These are phyloP conservation scores for Geranium incanum DNA, from an alignment of 441 rosid genomes.

Conservation along the genomic window DNA sequence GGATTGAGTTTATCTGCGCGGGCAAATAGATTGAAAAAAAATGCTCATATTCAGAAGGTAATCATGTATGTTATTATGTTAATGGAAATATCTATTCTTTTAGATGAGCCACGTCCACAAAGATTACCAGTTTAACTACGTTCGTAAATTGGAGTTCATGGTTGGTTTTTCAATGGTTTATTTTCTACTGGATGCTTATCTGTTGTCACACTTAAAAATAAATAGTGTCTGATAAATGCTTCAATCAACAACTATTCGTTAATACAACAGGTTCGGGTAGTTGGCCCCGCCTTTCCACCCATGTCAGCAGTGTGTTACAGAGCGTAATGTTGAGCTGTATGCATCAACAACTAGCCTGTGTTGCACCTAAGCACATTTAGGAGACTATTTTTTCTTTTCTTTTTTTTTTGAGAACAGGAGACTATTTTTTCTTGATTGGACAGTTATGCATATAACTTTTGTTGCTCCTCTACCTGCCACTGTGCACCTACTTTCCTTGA, in stretches of 20 bases:
- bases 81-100: not conserved
- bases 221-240: not conserved
- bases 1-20: conserved; percentile 25
- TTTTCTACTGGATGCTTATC: not conserved
- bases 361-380: not conserved
- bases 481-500: not conserved
- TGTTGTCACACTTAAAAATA: not conserved
- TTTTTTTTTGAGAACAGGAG: not conserved
- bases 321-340: not conserved
- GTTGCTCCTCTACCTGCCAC: not conserved
- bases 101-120: conserved; percentile 2
- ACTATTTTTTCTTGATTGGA: no score
- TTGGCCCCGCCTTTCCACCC: not conserved
- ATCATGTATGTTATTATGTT: not conserved
- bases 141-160: not conserved
- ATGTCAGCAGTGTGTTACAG: not conserved
- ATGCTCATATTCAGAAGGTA: conserved; percentile 55
- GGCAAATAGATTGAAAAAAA: conserved; percentile 39
- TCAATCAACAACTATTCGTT: not conserved
- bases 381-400: not conserved
- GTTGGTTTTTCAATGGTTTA: conserved; percentile 1
- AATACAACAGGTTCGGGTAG: not conserved
- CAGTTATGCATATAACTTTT: not conserved
- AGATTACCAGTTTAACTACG: not conserved
- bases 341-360: not conserved